These are phyloP conservation scores for Ceratocystis harringtonii DNA, from an alignment of 2,329 filamentous ascomycete genomes.

Conservation along the genomic window DNA sequence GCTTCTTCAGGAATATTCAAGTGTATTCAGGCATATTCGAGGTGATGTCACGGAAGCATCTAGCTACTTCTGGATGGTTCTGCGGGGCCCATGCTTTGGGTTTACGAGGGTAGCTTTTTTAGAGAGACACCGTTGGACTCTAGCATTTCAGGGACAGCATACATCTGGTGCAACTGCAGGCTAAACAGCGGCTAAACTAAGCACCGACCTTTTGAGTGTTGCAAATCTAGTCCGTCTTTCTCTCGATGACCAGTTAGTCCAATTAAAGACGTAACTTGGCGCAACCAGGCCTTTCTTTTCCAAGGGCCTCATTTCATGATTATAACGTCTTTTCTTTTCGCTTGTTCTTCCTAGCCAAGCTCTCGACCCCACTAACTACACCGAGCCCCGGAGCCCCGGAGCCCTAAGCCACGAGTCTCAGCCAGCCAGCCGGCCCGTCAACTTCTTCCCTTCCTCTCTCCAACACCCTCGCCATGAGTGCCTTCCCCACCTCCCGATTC, in stretches of 20 bases:
- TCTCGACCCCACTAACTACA: neutral
- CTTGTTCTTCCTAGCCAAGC: neutral
- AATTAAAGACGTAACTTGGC: neutral
- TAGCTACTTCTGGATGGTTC: constrained; percentile 17
- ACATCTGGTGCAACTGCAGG: neutral
- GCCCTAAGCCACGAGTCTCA: neutral
- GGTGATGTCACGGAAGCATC: constrained; percentile 14
- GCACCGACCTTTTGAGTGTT: constrained; percentile 12
- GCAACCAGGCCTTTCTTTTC: no score
- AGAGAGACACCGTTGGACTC: neutral
- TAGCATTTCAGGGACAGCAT: neutral
- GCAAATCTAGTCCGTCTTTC: constrained; percentile 11
- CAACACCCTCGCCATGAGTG: constrained; percentile 21
- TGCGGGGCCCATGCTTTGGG: constrained; percentile 8
- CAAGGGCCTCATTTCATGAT: neutral
- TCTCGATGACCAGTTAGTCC: constrained; percentile 7
- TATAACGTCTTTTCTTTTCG: neutral
- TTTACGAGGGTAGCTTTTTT: constrained; percentile 9
- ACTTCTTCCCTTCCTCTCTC: constrained; percentile 8
- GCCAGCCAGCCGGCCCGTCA: neutral
- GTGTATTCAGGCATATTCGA: constrained; percentile 5
- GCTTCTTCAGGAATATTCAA: no score
- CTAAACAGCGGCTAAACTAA: neutral
- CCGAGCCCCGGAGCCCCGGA: neutral
- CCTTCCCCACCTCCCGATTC: constrained; percentile 23